Evolutionary conservation across 2,329 filamentous ascomycete species (phyloP).

Genomic region (Xylariaceae sp.): DNA sequence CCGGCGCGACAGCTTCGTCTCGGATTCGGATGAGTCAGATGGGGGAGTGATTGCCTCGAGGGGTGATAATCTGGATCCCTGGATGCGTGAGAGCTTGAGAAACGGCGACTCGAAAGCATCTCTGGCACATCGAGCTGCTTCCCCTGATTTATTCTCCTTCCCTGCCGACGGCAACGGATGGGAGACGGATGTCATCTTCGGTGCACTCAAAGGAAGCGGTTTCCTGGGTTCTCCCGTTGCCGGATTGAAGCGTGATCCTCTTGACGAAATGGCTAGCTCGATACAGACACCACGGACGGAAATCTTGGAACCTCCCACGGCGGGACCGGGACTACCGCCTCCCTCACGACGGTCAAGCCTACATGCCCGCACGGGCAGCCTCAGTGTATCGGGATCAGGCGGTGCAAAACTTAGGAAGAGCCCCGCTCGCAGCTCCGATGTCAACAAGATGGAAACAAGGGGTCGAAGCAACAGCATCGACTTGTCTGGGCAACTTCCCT

Average conservation of each 20-base stretch:
- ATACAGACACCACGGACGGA: constrained; percentile 35
- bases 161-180: constrained; percentile 40
- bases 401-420: constrained; percentile 18
- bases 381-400: constrained; percentile 14
- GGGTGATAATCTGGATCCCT: constrained; percentile 50
- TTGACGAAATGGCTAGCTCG: constrained; percentile 42
- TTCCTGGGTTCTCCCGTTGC: constrained; percentile 26
- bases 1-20: constrained; percentile 39
- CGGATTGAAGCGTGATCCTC: constrained; percentile 36
- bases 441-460: constrained; percentile 6
- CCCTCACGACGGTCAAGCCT: constrained; percentile 52
- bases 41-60: constrained; percentile 34
- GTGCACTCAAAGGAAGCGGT: constrained; percentile 31
- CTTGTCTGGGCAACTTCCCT: constrained; percentile 12
- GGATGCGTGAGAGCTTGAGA: constrained; percentile 44
- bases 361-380: constrained; percentile 39
- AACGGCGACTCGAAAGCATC: not conserved
- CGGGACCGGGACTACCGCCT: constrained; percentile 37
- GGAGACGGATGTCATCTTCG: constrained; percentile 45
- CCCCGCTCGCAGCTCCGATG: constrained; percentile 11
- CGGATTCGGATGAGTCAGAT: constrained; percentile 45
- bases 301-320: constrained; percentile 25
- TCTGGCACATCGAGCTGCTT: constrained; percentile 23
- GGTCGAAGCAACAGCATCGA: constrained; percentile 27
- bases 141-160: constrained; percentile 53